A percentile compares a stretch with the other conserved stretches of the same genome.
These are phyloP conservation scores for Fusarium sterilihyphosum DNA, from an alignment of 2,329 filamentous ascomycete species.

Conservation along the genomic window DNA sequence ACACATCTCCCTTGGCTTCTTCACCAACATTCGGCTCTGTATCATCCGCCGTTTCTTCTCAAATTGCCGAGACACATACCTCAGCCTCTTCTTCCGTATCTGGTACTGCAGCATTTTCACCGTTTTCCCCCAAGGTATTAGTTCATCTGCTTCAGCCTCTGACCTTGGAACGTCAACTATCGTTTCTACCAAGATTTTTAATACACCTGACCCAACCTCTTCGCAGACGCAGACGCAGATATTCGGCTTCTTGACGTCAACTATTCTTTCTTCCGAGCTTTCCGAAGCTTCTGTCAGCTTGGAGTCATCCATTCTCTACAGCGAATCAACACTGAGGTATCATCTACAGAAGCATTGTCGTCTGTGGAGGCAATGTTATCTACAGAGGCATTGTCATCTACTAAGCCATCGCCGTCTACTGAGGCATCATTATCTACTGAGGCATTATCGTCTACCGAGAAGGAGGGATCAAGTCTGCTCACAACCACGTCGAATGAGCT, in stretches of 20 bases:
- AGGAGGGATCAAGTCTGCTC: not conserved
- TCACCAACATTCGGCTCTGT: not conserved
- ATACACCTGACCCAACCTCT: not conserved
- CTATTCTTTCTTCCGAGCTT: not conserved
- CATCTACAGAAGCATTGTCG: not conserved
- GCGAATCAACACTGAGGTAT: not conserved
- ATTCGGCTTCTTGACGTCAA: not conserved
- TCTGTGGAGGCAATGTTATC: no score
- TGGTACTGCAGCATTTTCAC: no score
- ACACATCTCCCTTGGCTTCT: not conserved
- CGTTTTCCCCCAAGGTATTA: no score
- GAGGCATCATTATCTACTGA: not conserved
- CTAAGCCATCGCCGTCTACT: no score
- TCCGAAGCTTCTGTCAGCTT: fast-evolving
- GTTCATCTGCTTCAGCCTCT: not conserved
- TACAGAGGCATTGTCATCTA: no score
- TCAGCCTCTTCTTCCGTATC: not conserved
- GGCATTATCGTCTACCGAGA: not conserved
- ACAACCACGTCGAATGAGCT: not conserved
- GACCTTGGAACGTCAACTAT: not conserved
- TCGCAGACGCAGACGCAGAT: not conserved
- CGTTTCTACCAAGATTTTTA: not conserved
- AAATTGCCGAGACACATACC: not conserved
- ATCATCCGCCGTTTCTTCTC: not conserved
- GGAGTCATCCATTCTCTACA: not conserved